Base-by-base conservation (phyloP, 2,329 filamentous ascomycete genomes). In the Xylaria sp. region DNA sequence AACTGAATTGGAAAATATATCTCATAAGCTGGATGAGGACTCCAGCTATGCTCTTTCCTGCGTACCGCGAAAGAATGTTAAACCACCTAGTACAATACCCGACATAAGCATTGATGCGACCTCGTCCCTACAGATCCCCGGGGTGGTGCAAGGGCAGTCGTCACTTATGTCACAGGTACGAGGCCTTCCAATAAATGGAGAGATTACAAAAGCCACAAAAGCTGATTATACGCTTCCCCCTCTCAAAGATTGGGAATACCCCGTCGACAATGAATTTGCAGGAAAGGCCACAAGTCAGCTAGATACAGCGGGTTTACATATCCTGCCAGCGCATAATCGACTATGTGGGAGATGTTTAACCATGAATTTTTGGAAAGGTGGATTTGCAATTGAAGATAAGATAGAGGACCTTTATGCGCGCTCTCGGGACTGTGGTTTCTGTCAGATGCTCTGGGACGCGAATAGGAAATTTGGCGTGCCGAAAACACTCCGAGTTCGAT, bases 221-320 rank as follows among this genome's bases (percentile, higher is more conserved):
- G 47, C 57, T 60, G 29, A 63, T 57, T 65, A 60, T 32, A 47
- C 53, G 4, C 47, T 65, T 3, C 54, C 50, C 8, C 40, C 62
- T 40, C 55, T 65, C 16, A 32, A 65, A 23, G 50, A 60, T 21
- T 68, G 61, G 65, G 54, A 59, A 16, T 70, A 55, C 50, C 65
- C 51, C 23, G 40, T 68, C n/a, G 65, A 68, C 10, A 64, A 64
- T 37, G 27, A 21, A 5, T 71, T 68, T 37, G 63, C 63, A n/a
- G n/a, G 25, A n/a, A 57, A 63, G n/a, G 64, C 47, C 8, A 23
- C 55, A 12, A 29, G 12, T 5, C 25, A 50, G 23, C 37, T 66
- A 27, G 64, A 59, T 16, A 40, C 8, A 2, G 21, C 37, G 5
- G 9, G 27, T 12, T 42, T 66, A 29, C 5, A n/a, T 53, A 12